phyloP scores from a whole-genome alignment of 1,284 basidiomycete species.

The Ceratobasidium theobromae region DNA sequence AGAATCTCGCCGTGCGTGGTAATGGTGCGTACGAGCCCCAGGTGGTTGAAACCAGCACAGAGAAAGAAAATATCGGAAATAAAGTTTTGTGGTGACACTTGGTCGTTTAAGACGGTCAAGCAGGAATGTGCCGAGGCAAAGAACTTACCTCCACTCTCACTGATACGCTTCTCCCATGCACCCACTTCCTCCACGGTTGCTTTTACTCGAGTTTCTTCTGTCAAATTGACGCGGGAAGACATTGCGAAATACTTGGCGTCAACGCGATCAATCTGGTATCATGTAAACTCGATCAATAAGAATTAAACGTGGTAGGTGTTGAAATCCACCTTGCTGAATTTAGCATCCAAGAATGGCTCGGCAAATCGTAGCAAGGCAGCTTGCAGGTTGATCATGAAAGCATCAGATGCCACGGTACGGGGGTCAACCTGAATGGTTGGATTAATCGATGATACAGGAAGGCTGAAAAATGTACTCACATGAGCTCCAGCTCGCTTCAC shows the following conservation, averaged over 20 bases:
- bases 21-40: constrained; percentile 80
- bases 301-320: not conserved
- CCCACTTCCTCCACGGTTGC: constrained; percentile 83
- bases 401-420: constrained; percentile 84
- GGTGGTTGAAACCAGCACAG: constrained; percentile 79
- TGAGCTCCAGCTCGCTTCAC: constrained; percentile 74
- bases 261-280: constrained; percentile 80
- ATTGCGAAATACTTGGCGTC: constrained; percentile 80
- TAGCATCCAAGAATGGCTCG: constrained; percentile 96
- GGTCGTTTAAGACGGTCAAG: not conserved
- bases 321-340: constrained; percentile 74
- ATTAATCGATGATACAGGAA: not conserved
- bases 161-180: constrained; percentile 55
- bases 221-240: constrained; percentile 69
- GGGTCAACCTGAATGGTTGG: constrained; percentile 64
- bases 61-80: constrained; percentile 96
- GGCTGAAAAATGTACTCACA: constrained; percentile 60
- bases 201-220: constrained; percentile 89
- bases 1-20: constrained; percentile 68
- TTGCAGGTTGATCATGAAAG: constrained; percentile 92
- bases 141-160: constrained; percentile 46
- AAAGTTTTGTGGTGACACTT: constrained; percentile 68
- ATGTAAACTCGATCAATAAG: not conserved
- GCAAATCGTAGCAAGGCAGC: constrained; percentile 82
- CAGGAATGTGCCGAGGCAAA: not conserved